These are phyloP conservation scores for Fusarium robinianum DNA, from an alignment of 2,329 filamentous ascomycete genomes.

Conservation along the genomic window DNA sequence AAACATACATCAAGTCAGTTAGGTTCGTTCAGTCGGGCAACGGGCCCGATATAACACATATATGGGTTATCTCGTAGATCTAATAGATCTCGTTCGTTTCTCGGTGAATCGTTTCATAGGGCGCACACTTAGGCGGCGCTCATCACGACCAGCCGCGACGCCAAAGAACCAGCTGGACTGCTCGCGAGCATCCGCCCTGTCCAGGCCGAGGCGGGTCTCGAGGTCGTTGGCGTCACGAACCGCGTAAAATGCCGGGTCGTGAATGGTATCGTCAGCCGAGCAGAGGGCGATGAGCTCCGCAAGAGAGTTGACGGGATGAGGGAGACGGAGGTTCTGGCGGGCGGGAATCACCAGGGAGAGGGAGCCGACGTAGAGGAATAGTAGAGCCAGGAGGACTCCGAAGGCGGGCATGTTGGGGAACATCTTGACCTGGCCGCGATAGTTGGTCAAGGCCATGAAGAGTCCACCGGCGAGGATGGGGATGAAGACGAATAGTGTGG, in stretches of 20 bases:
- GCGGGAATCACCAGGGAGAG: slow-evolving; percentile 65
- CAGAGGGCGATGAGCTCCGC: slow-evolving; percentile 80
- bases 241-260: slow-evolving; percentile 73
- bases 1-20: slow-evolving; percentile 2
- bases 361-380: slow-evolving; percentile 70
- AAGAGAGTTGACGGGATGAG: slow-evolving; percentile 72
- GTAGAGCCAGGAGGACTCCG: slow-evolving; percentile 72
- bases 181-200: slow-evolving; percentile 47
- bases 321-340: slow-evolving; percentile 66
- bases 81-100: slow-evolving; percentile 37
- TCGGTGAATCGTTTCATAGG: slow-evolving; percentile 53
- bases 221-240: slow-evolving; percentile 71
- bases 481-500: slow-evolving; percentile 63
- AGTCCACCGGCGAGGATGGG: slow-evolving; percentile 71
- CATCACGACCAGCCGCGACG: slow-evolving; percentile 45
- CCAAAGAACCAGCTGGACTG: slow-evolving; percentile 60
- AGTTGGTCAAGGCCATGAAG: slow-evolving; percentile 72
- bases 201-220: slow-evolving; percentile 67
- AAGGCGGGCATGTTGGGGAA: slow-evolving; percentile 75
- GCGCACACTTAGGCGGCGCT: slow-evolving; percentile 50
- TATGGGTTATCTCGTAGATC: slow-evolving; percentile 36
- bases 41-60: not conserved
- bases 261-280: slow-evolving; percentile 70
- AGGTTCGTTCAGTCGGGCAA: not conserved
- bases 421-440: slow-evolving; percentile 60